A percentile compares a stretch with the other conserved stretches of the same genome.
Evolutionary conservation across 306 rosid genomes (phyloP).

Genomic region (Prosopis cineraria): DNA sequence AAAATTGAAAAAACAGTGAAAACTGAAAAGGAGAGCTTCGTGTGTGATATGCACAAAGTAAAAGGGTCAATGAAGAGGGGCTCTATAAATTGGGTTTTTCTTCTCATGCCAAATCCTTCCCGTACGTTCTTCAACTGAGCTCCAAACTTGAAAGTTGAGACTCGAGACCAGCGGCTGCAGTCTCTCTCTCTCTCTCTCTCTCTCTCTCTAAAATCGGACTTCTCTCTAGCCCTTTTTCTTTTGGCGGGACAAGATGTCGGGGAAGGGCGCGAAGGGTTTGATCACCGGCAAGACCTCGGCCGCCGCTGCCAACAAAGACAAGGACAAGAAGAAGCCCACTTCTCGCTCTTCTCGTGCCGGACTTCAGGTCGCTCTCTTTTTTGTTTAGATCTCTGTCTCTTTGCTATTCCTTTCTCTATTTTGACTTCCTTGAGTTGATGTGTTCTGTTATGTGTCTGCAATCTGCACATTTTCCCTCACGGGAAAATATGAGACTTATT

Average conservation of each 20-base stretch:
- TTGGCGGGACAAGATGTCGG: constrained; percentile 72
- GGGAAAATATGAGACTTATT: neutral
- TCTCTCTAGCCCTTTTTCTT: neutral
- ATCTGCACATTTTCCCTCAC: neutral
- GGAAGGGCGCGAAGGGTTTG: constrained; percentile 84
- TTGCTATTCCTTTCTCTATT: neutral
- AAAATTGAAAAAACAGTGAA: too few species aligned
- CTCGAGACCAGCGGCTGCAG: neutral
- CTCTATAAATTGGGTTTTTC: constrained; percentile 13
- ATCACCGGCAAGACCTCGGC: constrained; percentile 58
- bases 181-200: neutral
- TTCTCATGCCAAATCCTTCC: neutral
- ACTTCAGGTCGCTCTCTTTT: constrained; percentile 55
- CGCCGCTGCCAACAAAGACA: constrained; percentile 51
- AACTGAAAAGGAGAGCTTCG: neutral
- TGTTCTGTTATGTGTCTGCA: neutral
- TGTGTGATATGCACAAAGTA: constrained; percentile 4
- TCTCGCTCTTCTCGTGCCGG: constrained; percentile 88
- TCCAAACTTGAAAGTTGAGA: neutral
- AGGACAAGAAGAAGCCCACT: constrained; percentile 76
- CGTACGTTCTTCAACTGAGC: neutral
- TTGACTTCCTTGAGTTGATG: neutral
- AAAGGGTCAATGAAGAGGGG: constrained; percentile 23
- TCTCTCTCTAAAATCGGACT: neutral
- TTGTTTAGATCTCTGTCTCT: constrained; percentile 26